Evolutionary conservation across 192 early-diverging fungal genomes (phyloP), one percentile per base, ranked within the genome.

Genomic region (Umbelopsis ramanniana): DNA sequence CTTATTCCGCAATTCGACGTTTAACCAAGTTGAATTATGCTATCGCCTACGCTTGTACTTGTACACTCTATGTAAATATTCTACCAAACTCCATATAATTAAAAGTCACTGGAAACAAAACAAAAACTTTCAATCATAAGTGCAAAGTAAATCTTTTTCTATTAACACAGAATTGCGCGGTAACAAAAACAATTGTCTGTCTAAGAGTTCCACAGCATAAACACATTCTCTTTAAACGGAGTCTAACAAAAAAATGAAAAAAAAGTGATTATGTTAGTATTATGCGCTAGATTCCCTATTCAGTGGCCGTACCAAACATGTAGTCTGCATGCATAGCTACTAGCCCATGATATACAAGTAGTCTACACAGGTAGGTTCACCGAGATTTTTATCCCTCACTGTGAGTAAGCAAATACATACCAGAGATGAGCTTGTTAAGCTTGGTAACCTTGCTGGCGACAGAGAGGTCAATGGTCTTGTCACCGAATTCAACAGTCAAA

Each of bases 381-480:
- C 15, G 15, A 50, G n/a, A n/a, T 50, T 21, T 50, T 21, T 50
- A 19, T 1, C 19, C 17, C 1, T 15, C 48, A n/a, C 6, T 1
- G 19, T 50, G 19, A 50, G 19, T 50, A 50, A 50, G 0, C 4
- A 50, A 29, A 55, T 21, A 73, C 72, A 71, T 83, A 86, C 82
- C 92, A 70, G 92, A 89, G 71, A 99, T 79, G 70, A 97, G 84
- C 83, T 94, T 90, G 89, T 99, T 95, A 46, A 99, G 89, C 93
- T 97, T 99, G 85, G 91, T 89, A 78, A 99, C 87, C 82, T 93
- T 95, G 85, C 93, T 90, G 37, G 95, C 90, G 68, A 96, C 95
- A 22, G 96, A 96, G 85, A 99, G 91, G 83, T 99, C 97, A 76
- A 99, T 97, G 77, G 95, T 97, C 86, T 95, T 94, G 87, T 96